phyloP scores from a whole-genome alignment of 1,284 basidiomycete genomes.

The Termitomyces sp. region DNA sequence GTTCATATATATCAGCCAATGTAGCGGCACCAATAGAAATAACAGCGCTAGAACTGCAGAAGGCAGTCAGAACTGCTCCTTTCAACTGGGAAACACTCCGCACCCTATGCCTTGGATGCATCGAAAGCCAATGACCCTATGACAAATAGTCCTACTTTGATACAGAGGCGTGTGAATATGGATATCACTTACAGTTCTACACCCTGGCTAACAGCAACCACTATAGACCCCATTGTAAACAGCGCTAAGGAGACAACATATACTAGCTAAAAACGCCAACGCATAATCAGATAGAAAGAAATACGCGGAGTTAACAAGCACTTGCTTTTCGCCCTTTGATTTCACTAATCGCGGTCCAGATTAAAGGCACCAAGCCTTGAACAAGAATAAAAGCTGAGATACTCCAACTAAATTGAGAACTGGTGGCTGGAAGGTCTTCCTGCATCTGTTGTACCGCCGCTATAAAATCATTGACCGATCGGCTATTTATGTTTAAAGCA shows the following conservation, averaged over 20 bases:
- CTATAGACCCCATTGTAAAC: conserved; percentile 60
- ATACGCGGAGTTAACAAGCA: not conserved
- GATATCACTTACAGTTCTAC: conserved; percentile 42
- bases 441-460: conserved; percentile 69
- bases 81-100: not conserved
- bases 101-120: conserved; percentile 64
- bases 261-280: conserved; percentile 40
- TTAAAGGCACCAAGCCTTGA: conserved; percentile 65
- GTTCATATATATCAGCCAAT: conserved; percentile 78
- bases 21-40: conserved; percentile 78
- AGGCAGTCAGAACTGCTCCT: conserved; percentile 1
- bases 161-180: not conserved
- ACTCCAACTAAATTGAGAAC: conserved; percentile 66
- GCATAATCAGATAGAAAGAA: not conserved
- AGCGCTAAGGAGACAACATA: conserved; percentile 61
- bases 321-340: conserved; percentile 75
- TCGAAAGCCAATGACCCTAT: conserved; percentile 68
- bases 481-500: not conserved
- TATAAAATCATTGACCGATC: conserved; percentile 2
- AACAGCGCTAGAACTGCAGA: conserved; percentile 65
- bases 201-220: conserved; percentile 55
- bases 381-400: conserved; percentile 76
- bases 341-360: conserved; percentile 75
- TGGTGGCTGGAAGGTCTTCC: conserved; percentile 57
- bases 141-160: not conserved